Evolutionary conservation across 345 rosid genomes (phyloP).

Genomic region (Stellera chamaejasme): DNA sequence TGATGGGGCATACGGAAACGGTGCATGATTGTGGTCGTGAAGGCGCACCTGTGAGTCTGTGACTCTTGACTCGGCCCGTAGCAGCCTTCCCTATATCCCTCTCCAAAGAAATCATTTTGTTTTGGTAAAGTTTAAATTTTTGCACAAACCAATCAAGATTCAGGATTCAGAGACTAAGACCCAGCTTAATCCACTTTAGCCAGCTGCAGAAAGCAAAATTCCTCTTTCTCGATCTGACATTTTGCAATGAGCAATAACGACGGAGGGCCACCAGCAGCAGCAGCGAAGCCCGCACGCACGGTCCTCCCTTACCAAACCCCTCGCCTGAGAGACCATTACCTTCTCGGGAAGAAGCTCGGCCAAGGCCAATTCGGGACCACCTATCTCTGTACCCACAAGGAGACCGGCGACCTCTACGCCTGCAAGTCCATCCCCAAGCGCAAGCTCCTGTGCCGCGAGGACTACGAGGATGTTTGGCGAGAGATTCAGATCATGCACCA

Average conservation of each 20-base stretch:
- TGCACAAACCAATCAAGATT: no score
- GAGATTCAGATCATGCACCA: constrained; percentile 99
- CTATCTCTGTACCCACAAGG: constrained; percentile 64
- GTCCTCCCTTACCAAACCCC: constrained; percentile 91
- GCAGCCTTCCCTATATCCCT: no score
- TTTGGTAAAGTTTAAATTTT: no score
- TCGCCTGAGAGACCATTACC: constrained; percentile 65
- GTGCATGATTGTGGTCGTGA: no score
- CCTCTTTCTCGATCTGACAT: constrained; percentile 3
- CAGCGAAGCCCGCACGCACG: constrained; percentile 31
- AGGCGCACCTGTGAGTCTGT: no score
- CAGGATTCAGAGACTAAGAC: no score
- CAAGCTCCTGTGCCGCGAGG: constrained; percentile 85
- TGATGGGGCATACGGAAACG: no score
- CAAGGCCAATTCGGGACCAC: constrained; percentile 97
- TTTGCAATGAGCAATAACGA: constrained; percentile 16
- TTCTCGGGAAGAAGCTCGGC: constrained; percentile 79
- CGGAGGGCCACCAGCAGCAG: constrained; percentile 1
- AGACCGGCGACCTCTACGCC: constrained; percentile 41
- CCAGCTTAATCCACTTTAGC: no score
- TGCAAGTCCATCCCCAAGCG: constrained; percentile 95
- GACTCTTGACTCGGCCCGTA: no score
- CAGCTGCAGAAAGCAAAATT: no score
- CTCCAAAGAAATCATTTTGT: no score
- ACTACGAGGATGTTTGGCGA: constrained; percentile 90